Conservation (phyloP, 768 basidiomycete genomes). For the Lactarius pseudohatsudake region DNA sequence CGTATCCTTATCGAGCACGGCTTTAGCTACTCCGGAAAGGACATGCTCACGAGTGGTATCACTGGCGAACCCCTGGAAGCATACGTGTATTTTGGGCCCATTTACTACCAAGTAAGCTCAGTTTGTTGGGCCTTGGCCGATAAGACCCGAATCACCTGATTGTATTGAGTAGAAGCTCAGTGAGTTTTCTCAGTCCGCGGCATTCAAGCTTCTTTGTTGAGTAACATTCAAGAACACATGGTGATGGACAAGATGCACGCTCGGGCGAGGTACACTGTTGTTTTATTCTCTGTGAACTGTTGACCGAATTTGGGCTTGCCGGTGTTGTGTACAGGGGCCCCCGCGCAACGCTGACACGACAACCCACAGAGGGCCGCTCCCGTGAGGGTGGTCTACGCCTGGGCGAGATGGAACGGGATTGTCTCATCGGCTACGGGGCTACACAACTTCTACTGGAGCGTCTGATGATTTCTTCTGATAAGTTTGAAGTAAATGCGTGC, state of each 20-base stretch:
- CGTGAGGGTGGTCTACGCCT: conserved; percentile 95
- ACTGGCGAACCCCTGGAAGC: conserved; percentile 96
- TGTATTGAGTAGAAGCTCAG: conserved; percentile 76
- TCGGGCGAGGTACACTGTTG: conserved; percentile 70
- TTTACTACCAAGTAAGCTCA: conserved; percentile 88
- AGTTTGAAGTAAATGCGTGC: conserved; percentile 96
- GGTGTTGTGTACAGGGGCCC: conserved; percentile 63
- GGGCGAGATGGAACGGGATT: conserved; percentile 99
- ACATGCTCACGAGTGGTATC: conserved; percentile 97
- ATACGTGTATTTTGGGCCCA: conserved; percentile 98
- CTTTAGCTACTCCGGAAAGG: conserved; percentile 98
- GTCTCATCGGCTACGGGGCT: conserved; percentile 97
- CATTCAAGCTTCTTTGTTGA: conserved; percentile 17
- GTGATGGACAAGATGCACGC: conserved; percentile 99
- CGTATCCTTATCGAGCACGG: conserved; percentile 92
- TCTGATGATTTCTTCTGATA: conserved; percentile 98
- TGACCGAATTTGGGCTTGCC: conserved; percentile 6
- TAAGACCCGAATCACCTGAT: conserved; percentile 10
- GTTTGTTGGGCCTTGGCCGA: background rate
- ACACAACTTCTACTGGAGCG: conserved; percentile 95
- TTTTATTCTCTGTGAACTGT: background rate
- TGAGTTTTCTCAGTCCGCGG: conserved; percentile 43
- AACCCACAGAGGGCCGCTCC: conserved; percentile 97
- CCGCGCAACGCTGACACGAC: conserved; percentile 92
- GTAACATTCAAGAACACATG: conserved; percentile 74